A percentile compares a stretch with the other conserved stretches of the same genome.
phyloP scores from a whole-genome alignment of 75 land plant genomes.

The Cupressus sempervirens region DNA sequence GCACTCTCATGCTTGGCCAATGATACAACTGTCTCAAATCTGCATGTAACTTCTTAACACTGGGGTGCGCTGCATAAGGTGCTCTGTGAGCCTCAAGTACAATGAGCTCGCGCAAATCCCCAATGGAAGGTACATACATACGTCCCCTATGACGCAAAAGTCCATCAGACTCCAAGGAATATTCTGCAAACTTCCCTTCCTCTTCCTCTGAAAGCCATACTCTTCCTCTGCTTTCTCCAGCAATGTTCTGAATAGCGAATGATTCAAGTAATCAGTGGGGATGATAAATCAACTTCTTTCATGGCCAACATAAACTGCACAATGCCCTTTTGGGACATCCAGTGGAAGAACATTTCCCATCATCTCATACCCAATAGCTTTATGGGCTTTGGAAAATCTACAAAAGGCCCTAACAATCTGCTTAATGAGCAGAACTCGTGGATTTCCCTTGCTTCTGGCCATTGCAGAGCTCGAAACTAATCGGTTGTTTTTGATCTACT shows the following conservation, averaged over 20 bases:
- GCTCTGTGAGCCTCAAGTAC: no score
- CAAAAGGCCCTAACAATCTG: not conserved
- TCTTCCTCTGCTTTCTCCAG: constrained; percentile 24
- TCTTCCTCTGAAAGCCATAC: constrained; percentile 25
- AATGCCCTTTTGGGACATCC: constrained; percentile 64
- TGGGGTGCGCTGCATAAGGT: no score
- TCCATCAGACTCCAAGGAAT: no score
- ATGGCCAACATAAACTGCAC: constrained; percentile 34
- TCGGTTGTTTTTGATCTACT: not conserved
- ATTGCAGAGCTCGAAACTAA: not conserved
- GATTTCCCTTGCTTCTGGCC: not conserved
- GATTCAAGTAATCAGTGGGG: constrained; percentile 34
- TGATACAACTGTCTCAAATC: no score
- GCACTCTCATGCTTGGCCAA: no score
- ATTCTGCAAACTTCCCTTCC: no score
- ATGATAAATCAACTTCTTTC: constrained; percentile 38
- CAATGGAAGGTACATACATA: no score
- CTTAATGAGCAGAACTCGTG: not conserved
- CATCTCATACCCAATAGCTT: not conserved
- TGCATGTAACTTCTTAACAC: no score
- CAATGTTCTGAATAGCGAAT: constrained; percentile 39
- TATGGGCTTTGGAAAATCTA: not conserved
- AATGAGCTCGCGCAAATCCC: no score
- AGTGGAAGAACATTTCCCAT: constrained; percentile 24
- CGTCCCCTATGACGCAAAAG: no score